A percentile compares a stretch with the other conserved stretches of the same genome.
Conservation (phyloP, 805 yeast species). For the Yamadazyma paraphyllophila region DNA sequence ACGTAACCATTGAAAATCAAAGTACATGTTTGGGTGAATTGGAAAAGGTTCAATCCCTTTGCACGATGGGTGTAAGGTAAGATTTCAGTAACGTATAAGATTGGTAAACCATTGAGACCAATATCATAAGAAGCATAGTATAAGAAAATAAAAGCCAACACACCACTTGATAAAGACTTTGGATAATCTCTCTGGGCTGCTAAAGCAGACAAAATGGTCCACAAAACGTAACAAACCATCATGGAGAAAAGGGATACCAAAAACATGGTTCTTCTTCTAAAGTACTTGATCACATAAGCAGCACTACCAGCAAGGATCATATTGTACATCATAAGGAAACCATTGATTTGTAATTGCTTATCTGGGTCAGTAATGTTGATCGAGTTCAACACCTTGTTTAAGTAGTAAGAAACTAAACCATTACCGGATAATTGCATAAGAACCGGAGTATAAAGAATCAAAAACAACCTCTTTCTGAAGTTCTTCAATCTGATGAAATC, state of each 20-base stretch:
- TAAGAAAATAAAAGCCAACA: slow-evolving; percentile 25
- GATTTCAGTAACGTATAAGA: slow-evolving; percentile 44
- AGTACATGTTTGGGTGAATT: slow-evolving; percentile 18
- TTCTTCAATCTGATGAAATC: slow-evolving; percentile 9
- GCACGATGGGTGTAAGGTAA: slow-evolving; percentile 40
- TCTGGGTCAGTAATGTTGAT: slow-evolving; percentile 51
- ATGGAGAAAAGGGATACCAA: slow-evolving; percentile 23
- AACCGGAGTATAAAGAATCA: slow-evolving; percentile 7
- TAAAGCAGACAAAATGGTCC: slow-evolving; percentile 25
- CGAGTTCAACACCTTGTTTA: slow-evolving; percentile 47
- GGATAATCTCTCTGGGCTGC: slow-evolving; percentile 19
- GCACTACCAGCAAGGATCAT: slow-evolving; percentile 27
- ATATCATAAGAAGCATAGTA: slow-evolving; percentile 21
- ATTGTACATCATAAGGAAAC: slow-evolving; percentile 49
- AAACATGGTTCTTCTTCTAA: slow-evolving; percentile 30
- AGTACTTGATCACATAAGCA: slow-evolving; percentile 15
- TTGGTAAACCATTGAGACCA: slow-evolving; percentile 47
- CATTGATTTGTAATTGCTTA: slow-evolving; percentile 49
- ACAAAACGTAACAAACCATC: slow-evolving; percentile 24
- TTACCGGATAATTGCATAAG: slow-evolving; percentile 40
- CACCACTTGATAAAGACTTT: slow-evolving; percentile 16
- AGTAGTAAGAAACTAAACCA: slow-evolving; percentile 51
- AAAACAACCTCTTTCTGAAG: slow-evolving; percentile 12
- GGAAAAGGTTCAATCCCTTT: slow-evolving; percentile 37
- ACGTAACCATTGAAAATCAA: slow-evolving; percentile 29